Evolutionary conservation across 768 basidiomycete genomes (phyloP).

Genomic region (Pluteus cervinus): DNA sequence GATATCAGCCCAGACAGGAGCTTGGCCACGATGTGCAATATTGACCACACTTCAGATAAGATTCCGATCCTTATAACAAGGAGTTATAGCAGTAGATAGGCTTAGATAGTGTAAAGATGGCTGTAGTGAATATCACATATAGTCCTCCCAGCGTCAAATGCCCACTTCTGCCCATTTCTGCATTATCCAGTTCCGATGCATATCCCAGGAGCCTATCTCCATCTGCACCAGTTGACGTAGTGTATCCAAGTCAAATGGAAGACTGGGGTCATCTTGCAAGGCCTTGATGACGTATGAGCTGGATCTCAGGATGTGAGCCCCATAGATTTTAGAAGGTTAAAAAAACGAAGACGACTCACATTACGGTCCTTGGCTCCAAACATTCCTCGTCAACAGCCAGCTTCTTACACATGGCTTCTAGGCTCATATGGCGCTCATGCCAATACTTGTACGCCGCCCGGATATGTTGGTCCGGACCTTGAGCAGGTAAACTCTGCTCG

Average conservation of each 20-base stretch:
- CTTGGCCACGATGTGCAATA: too few species aligned
- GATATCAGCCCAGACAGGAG: too few species aligned
- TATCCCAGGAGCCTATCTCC: slow-evolving; percentile 22
- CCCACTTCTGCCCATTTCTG: slow-evolving; percentile 2
- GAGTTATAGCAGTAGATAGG: too few species aligned
- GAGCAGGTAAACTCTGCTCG: slow-evolving; percentile 3
- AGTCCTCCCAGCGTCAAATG: too few species aligned
- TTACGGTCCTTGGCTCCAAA: slow-evolving; percentile 23
- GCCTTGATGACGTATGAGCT: slow-evolving; percentile 27
- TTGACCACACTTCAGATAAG: too few species aligned
- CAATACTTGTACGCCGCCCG: slow-evolving; percentile 28
- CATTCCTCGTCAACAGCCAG: not conserved
- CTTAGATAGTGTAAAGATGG: too few species aligned
- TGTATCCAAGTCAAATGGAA: slow-evolving; percentile 21
- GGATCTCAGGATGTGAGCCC: not conserved
- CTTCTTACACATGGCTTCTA: slow-evolving; percentile 21
- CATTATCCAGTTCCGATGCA: slow-evolving; percentile 22
- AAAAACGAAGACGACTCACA: slow-evolving; percentile 16
- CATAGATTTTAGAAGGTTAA: not conserved
- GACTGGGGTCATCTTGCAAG: slow-evolving; percentile 18
- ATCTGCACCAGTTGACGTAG: slow-evolving; percentile 24
- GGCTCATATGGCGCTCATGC: slow-evolving; percentile 18
- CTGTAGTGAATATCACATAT: too few species aligned
- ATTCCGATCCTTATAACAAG: too few species aligned
- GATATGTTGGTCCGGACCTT: slow-evolving; percentile 12